These are phyloP conservation scores for Stephania japonica DNA, from an alignment of 164 flowering plant genomes.

Conservation along the genomic window DNA sequence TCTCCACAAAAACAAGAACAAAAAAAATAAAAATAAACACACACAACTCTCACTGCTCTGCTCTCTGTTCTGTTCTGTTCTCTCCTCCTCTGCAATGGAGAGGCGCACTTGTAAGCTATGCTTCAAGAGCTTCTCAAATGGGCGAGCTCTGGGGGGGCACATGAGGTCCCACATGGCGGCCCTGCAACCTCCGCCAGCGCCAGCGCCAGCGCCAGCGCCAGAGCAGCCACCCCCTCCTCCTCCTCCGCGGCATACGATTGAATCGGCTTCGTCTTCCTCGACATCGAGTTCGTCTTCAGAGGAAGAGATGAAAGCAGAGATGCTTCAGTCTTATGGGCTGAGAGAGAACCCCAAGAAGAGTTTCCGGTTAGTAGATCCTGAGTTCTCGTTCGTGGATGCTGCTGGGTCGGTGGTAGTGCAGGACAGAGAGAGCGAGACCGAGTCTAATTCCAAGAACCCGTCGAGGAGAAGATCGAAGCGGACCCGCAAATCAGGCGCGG, in stretches of 20 bases:
- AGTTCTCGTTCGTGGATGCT: conserved; percentile 44
- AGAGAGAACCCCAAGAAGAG: conserved; percentile 31
- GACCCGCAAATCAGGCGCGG: conserved; percentile 19
- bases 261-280: conserved; percentile 26
- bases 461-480: conserved; percentile 56
- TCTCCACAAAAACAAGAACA: conserved; percentile 10
- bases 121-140: conserved; percentile 41
- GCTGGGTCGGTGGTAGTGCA: conserved; percentile 40
- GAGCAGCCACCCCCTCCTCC: conserved; percentile 13
- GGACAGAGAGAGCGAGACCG: conserved; percentile 78
- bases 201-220: neutral
- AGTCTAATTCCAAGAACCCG: conserved; percentile 51
- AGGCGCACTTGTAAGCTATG: conserved; percentile 49
- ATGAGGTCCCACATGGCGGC: conserved; percentile 57
- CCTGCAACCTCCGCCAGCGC: conserved; percentile 7
- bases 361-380: conserved; percentile 43
- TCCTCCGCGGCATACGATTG: conserved; percentile 4
- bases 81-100: conserved; percentile 40
- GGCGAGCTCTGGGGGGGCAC: conserved; percentile 68
- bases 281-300: conserved; percentile 28
- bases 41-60: conserved; percentile 1
- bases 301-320: conserved; percentile 17
- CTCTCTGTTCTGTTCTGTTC: conserved; percentile 1
- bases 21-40: too few species aligned
- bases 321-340: conserved; percentile 15